Base-by-base conservation (phyloP, 768 basidiomycete genomes). In the Hebeloma cylindrosporum region DNA sequence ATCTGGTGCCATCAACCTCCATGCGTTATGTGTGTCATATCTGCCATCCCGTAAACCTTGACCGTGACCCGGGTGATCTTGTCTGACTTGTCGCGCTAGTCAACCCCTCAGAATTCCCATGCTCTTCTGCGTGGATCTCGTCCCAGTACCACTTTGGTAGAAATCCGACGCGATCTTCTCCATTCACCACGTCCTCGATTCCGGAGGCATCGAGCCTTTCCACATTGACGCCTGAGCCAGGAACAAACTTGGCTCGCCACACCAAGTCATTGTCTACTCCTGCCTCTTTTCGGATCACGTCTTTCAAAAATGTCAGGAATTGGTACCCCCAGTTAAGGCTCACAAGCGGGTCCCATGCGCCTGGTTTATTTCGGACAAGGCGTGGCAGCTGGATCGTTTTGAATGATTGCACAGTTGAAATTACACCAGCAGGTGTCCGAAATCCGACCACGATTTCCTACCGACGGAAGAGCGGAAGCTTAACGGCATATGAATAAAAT, bases 361-460 rank as follows among this genome's bases (percentile, higher is more conserved):
- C 75, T 6, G 82, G 73, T 58, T 85, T 89, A 7, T 80, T 85
- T 39, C 86, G 82, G 14, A 92, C 82, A 39, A 83, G 61, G 22
- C 88, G 80, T 39, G 92, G 92, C 33, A 94, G 71, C 48, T 90
- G 73, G 39, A 87, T 74, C 11, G 92, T 94, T 54, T 83, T 77
- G 66, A 92, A 91, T 8, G 76, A 67, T 60, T 88, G 88, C 5
- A 78, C 72, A 3, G 79, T 80, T 10, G 73, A 74, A 13, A 91
- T 60, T 25, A 79, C 68, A 17, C 91, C 92, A n/a, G 76, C 65
- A 11, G 82, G 83, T 22, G 84, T 90, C 35, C 92, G 82, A 62
- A 94, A 94, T 40, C 92, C 92, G 20, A 94, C 90, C 7, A 92
- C 64, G 39, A 94, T 83, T 63, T 89, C 85, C 88, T 90, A 36